phyloP scores from a whole-genome alignment of 1,139 yeast genomes.

The Candida labiduridarum region DNA sequence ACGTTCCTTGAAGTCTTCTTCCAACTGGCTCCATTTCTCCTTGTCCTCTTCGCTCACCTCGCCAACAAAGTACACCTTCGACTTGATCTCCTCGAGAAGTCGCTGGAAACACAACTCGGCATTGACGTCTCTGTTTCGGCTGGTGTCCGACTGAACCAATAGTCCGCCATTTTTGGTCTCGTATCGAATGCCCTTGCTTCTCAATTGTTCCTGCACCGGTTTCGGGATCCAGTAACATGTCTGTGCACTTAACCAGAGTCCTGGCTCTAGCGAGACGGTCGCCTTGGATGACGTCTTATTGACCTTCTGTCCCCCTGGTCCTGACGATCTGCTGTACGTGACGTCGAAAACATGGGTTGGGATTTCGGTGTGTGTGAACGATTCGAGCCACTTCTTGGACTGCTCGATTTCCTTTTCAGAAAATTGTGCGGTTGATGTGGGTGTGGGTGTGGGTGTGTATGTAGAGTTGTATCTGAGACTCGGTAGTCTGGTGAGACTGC shows the following conservation, averaged over 20 bases:
- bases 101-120: constrained; percentile 61
- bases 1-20: constrained; percentile 46
- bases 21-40: constrained; percentile 58
- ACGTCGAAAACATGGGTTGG: constrained; percentile 56
- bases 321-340: constrained; percentile 74
- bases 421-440: not conserved
- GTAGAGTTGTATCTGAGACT: constrained; percentile 1
- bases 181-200: constrained; percentile 47
- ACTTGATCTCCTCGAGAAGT: constrained; percentile 55
- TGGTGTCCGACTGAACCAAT: constrained; percentile 61
- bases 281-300: constrained; percentile 85
- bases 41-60: constrained; percentile 53
- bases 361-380: constrained; percentile 34
- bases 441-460: too few relatives aligned
- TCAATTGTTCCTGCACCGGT: constrained; percentile 48
- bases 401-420: constrained; percentile 25
- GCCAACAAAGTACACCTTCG: constrained; percentile 47
- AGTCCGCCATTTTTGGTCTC: constrained; percentile 60
- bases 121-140: constrained; percentile 63
- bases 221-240: constrained; percentile 64
- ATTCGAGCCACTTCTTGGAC: constrained; percentile 50
- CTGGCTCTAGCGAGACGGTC: constrained; percentile 53
- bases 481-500: not conserved
- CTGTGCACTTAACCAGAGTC: constrained; percentile 50
- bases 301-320: constrained; percentile 96